Percentiles rank a stretch among this genome's conserved stretches.
phyloP scores from a whole-genome alignment of 192 early-diverging fungal species.

The Dissophora ornata region DNA sequence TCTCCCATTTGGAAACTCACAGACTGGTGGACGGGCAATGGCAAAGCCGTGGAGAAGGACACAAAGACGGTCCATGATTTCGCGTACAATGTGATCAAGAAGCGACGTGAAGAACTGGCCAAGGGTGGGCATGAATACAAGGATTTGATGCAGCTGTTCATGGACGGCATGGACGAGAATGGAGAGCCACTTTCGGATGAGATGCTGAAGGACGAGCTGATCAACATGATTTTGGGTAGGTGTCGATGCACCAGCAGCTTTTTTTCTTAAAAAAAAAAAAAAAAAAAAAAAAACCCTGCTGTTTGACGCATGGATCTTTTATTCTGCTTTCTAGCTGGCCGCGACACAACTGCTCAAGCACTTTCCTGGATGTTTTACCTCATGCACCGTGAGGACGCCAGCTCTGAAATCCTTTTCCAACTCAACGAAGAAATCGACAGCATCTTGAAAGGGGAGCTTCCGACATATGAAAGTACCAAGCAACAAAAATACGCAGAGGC shows the following conservation, averaged over 20 bases:
- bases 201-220: slow-evolving; percentile 58
- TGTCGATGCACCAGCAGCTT: not conserved
- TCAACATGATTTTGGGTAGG: slow-evolving; percentile 53
- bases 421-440: slow-evolving; percentile 49
- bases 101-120: slow-evolving; percentile 7
- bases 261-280: too few relatives aligned
- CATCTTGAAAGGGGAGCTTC: not conserved
- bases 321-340: too few relatives aligned
- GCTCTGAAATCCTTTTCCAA: slow-evolving; percentile 36
- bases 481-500: slow-evolving; percentile 44
- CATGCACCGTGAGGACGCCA: slow-evolving; percentile 36
- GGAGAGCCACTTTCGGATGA: slow-evolving; percentile 48
- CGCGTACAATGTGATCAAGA: slow-evolving; percentile 35
- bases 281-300: too few relatives aligned
- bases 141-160: slow-evolving; percentile 59
- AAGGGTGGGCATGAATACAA: slow-evolving; percentile 1
- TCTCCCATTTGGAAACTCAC: slow-evolving; percentile 29
- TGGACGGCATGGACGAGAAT: slow-evolving; percentile 53
- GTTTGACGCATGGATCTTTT: too few relatives aligned
- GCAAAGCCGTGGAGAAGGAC: slow-evolving; percentile 15
- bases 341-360: slow-evolving; percentile 68
- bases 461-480: slow-evolving; percentile 37
- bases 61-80: slow-evolving; percentile 43
- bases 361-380: slow-evolving; percentile 66
- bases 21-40: slow-evolving; percentile 33